Conservation (phyloP, 192 early-diverging fungal genomes). For the Coemansia erecta region DNA sequence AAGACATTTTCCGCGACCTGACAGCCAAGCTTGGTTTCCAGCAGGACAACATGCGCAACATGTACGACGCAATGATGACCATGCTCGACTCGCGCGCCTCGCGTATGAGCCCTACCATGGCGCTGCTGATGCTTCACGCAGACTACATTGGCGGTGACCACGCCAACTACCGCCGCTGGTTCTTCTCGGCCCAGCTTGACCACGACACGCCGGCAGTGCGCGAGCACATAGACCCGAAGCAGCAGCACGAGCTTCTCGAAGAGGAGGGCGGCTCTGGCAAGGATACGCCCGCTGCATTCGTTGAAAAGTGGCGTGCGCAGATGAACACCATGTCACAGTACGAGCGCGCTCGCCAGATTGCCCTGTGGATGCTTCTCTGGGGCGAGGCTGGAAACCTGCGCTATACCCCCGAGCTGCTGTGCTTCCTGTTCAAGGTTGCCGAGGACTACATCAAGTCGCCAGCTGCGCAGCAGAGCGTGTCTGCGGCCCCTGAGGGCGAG, state of each 20-base stretch:
- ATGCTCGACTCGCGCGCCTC: constrained; percentile 79
- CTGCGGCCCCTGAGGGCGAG: constrained; percentile 62
- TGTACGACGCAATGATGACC: constrained; percentile 72
- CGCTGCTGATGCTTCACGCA: constrained; percentile 70
- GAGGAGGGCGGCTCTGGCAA: constrained; percentile 35
- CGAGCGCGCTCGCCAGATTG: constrained; percentile 68
- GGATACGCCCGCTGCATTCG: constrained; percentile 54
- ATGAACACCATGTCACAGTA: constrained; percentile 73
- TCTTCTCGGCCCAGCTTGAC: constrained; percentile 72
- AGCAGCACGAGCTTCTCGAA: constrained; percentile 49
- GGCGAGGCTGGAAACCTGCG: constrained; percentile 75
- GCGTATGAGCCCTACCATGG: constrained; percentile 67
- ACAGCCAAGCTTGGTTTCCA: constrained; percentile 76
- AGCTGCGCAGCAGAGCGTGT: constrained; percentile 54
- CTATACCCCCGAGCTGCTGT: constrained; percentile 71
- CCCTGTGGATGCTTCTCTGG: constrained; percentile 76
- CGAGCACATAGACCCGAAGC: constrained; percentile 53
- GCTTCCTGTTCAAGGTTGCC: constrained; percentile 77
- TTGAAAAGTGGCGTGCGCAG: constrained; percentile 65
- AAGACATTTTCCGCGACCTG: constrained; percentile 66
- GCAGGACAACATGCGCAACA: constrained; percentile 71
- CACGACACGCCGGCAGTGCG: constrained; percentile 55
- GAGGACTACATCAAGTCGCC: constrained; percentile 55
- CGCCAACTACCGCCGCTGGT: constrained; percentile 83
- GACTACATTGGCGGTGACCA: constrained; percentile 79